phyloP scores from a whole-genome alignment of 257 asterid genomes.

The Solanum bulbocastanum region DNA sequence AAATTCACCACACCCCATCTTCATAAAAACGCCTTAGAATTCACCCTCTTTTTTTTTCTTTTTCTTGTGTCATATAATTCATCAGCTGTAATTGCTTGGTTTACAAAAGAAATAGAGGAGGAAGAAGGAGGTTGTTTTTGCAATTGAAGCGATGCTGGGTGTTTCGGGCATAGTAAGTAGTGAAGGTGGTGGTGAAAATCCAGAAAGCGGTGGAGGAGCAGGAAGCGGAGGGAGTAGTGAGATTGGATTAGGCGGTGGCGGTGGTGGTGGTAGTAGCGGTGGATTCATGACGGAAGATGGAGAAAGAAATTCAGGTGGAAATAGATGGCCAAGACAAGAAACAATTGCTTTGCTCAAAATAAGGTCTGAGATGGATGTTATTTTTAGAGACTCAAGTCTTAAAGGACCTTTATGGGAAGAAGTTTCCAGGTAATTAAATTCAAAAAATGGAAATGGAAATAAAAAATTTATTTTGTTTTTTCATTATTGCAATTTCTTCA shows the following conservation, averaged over 20 bases:
- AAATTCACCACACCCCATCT: conserved; percentile 78
- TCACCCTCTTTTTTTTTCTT: conserved; percentile 58
- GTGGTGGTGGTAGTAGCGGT: background rate
- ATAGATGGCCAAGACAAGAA: conserved; percentile 96
- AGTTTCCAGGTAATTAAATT: conserved; percentile 56
- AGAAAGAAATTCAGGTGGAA: conserved; percentile 52
- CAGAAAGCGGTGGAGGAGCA: conserved; percentile 37
- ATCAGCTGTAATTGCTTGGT: conserved; percentile 13
- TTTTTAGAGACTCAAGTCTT: conserved; percentile 72
- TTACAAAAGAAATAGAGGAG: background rate
- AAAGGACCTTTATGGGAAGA: conserved; percentile 99
- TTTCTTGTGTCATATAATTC: conserved; percentile 14
- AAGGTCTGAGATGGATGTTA: conserved; percentile 81
- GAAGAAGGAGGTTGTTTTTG: background rate
- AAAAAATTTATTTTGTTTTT: background rate
- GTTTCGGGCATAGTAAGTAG: conserved; percentile 29
- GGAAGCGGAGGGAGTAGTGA: conserved; percentile 69
- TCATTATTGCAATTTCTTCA: background rate
- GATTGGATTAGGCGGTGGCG: conserved; percentile 19
- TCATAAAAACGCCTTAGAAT: conserved; percentile 65
- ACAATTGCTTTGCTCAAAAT: conserved; percentile 76
- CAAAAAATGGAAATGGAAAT: background rate
- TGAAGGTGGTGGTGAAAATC: conserved; percentile 24
- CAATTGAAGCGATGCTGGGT: conserved; percentile 35
- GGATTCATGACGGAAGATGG: conserved; percentile 26